These are phyloP conservation scores for Erodium trifolium DNA, from an alignment of 441 rosid species.

Conservation along the genomic window DNA sequence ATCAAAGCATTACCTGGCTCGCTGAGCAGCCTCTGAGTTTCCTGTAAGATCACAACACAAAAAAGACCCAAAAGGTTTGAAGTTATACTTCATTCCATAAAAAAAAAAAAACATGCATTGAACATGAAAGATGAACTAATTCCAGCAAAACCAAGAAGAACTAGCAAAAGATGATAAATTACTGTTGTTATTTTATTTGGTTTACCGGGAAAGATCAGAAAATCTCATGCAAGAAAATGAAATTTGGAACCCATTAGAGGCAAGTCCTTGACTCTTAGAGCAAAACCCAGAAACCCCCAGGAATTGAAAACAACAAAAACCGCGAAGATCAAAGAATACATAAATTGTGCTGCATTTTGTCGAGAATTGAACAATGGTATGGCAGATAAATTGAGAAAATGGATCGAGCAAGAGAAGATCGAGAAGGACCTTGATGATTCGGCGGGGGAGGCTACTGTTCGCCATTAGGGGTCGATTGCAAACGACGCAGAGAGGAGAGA, in stretches of 20 bases:
- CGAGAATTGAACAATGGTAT: background rate
- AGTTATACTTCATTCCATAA: background rate
- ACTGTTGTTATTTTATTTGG: background rate
- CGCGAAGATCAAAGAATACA: background rate
- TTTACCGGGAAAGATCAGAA: background rate
- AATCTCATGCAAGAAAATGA: background rate
- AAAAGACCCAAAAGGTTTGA: background rate
- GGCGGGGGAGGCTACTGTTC: background rate
- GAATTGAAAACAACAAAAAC: background rate
- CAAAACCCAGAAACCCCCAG: background rate
- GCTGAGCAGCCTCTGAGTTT: slow-evolving; percentile 95
- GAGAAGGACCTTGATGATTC: background rate
- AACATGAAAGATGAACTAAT: background rate
- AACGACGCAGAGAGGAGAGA: background rate
- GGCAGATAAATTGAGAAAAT: background rate
- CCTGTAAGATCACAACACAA: slow-evolving; percentile 31
- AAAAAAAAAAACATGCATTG: background rate
- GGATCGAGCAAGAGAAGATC: background rate
- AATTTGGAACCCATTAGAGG: background rate
- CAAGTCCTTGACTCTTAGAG: background rate
- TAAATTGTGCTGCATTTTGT: background rate
- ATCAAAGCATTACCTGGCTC: slow-evolving; percentile 61
- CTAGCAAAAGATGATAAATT: background rate
- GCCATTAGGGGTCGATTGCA: slow-evolving; percentile 2
- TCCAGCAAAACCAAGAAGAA: background rate